A percentile compares a stretch with the other conserved stretches of the same genome.
These are phyloP conservation scores for Poa annua DNA, from an alignment of 176 grass and related monocot species.

Conservation along the genomic window DNA sequence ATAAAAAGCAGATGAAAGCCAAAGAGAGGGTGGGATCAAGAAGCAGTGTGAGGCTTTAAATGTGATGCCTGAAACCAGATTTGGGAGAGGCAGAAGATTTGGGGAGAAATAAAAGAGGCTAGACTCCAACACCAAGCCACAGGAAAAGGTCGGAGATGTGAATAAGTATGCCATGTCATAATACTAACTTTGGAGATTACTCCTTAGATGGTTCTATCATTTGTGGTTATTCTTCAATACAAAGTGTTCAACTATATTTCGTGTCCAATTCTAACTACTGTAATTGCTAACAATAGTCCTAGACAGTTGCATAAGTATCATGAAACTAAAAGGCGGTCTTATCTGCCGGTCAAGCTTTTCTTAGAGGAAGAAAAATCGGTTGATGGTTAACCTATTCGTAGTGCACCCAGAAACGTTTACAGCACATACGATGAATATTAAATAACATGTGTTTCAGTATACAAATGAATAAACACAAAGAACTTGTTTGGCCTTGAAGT, in stretches of 20 bases:
- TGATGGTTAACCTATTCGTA: constrained; percentile 20
- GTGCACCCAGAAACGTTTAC: constrained; percentile 26
- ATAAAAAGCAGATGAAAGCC: constrained; percentile 46
- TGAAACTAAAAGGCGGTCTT: constrained; percentile 1
- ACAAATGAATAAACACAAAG: constrained; percentile 7
- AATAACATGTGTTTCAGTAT: constrained; percentile 22
- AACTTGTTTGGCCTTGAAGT: constrained; percentile 25
- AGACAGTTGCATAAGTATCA: constrained; percentile 1
- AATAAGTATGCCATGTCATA: not conserved
- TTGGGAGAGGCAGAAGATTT: constrained; percentile 7
- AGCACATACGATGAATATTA: constrained; percentile 18
- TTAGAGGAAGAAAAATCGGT: constrained; percentile 1
- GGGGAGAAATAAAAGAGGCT: constrained; percentile 22
- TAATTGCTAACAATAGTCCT: constrained; percentile 23
- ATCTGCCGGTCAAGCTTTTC: not conserved
- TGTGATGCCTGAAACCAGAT: constrained; percentile 34
- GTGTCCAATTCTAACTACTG: constrained; percentile 30
- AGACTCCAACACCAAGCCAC: constrained; percentile 19
- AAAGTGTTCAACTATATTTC: constrained; percentile 31
- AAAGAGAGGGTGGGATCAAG: constrained; percentile 30
- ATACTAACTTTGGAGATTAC: constrained; percentile 35
- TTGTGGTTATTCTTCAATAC: constrained; percentile 39
- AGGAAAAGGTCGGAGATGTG: constrained; percentile 32
- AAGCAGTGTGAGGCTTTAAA: constrained; percentile 40
- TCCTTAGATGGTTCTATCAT: constrained; percentile 23